Evolutionary conservation across 129 eudicot genomes (phyloP), one percentile per base, ranked within the genome.

Genomic region (Tagetes patula): DNA sequence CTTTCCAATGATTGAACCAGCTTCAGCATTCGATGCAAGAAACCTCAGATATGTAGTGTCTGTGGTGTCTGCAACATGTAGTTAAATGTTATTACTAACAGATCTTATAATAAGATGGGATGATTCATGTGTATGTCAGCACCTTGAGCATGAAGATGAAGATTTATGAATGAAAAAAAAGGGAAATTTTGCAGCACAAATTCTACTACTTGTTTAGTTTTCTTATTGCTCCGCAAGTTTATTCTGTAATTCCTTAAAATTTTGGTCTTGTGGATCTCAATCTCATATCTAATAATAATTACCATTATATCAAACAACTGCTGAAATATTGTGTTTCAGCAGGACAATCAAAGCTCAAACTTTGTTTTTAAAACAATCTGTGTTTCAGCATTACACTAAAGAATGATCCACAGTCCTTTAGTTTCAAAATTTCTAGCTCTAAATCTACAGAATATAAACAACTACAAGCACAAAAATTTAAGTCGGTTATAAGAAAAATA

Each of bases 1-100:
- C 85, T 94, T 94, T 54, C 98, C 98, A 70, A 94, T 94, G 67
- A 94, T 77, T 62, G 97, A 94, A 64, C 98, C 98, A 80, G 98
- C 98, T 76, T 88, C 97, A 69, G 96, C 89, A 86, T 94, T 94
- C 75, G 98, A 90, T 47, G 90, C 81, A 65, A 94, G 98, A 79
- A 94, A 94, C 89, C 86, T 94, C 72, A 90, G 72, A 73, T 87
- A 83, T 67, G 90, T 88, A 40, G 82, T 76, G 77, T 87, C 98
- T 45, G 84, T 73, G 81, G 68, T 80, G 72, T 88, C 96, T 88
- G 73, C 38, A 67, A 56, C 72, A 71, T 20, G 42, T 50, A 67
- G 70, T 13, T 41, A 8, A 5, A 56, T 69, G 14, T 33, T 75
- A 38, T 46, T 58, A 65, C 38, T 41, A 37, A 42, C 13, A 55